Percentiles rank a stretch among this genome's conserved stretches.
Evolutionary conservation across 1,139 yeast genomes (phyloP).

Genomic region (Candida sp.): DNA sequence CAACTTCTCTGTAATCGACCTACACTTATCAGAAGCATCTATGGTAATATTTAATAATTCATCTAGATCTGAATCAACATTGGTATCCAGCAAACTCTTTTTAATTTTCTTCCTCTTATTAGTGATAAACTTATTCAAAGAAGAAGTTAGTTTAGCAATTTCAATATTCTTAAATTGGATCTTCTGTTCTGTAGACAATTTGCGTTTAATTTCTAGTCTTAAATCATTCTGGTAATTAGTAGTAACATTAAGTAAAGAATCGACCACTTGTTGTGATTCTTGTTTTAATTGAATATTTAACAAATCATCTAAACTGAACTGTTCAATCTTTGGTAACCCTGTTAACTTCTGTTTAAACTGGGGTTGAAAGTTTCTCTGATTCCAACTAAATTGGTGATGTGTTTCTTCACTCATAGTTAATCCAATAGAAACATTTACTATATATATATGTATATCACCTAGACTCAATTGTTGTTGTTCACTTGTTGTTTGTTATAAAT

Average conservation of each 20-base stretch:
- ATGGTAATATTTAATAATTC: slow-evolving; percentile 12
- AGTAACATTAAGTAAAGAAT: slow-evolving; percentile 30
- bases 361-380: not conserved
- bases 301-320: slow-evolving; percentile 37
- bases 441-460: not conserved
- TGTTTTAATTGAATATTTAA: slow-evolving; percentile 23
- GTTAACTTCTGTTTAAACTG: not conserved
- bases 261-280: slow-evolving; percentile 31
- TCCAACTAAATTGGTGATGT: not conserved
- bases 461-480: not conserved
- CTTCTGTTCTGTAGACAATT: slow-evolving; percentile 34
- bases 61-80: slow-evolving; percentile 11
- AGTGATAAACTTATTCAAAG: slow-evolving; percentile 17
- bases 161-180: slow-evolving; percentile 34
- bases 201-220: slow-evolving; percentile 30
- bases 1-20: slow-evolving; percentile 8
- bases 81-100: slow-evolving; percentile 9
- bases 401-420: not conserved
- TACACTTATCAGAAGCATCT: slow-evolving; percentile 10
- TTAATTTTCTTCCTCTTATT: slow-evolving; percentile 16
- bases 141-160: slow-evolving; percentile 25
- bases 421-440: not conserved
- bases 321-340: slow-evolving; percentile 32
- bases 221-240: slow-evolving; percentile 40
- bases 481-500: no score